These are phyloP conservation scores for Saccharomycopsis sp. DNA, from an alignment of 805 yeast species.

Conservation along the genomic window DNA sequence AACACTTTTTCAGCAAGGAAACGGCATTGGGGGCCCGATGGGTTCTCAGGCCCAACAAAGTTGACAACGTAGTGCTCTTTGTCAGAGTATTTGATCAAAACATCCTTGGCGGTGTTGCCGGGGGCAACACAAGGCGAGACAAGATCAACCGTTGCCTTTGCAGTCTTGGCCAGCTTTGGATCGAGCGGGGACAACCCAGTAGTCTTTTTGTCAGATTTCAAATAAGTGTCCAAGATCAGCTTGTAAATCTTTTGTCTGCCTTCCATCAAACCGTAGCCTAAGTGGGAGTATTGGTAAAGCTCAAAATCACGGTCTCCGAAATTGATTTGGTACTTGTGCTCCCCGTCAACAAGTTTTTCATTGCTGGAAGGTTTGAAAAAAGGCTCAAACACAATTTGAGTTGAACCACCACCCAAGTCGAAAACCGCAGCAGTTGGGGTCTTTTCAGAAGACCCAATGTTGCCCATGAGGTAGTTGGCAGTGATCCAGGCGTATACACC, in stretches of 20 bases:
- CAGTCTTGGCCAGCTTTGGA: conserved; percentile 29
- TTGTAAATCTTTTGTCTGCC: conserved; percentile 79
- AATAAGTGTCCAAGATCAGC: conserved; percentile 45
- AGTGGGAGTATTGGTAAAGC: conserved; percentile 87
- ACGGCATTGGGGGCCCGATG: conserved; percentile 82
- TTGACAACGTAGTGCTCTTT: conserved; percentile 42
- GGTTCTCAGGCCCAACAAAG: conserved; percentile 53
- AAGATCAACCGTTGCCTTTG: conserved; percentile 36
- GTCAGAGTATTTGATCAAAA: conserved; percentile 47
- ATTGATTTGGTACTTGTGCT: conserved; percentile 68
- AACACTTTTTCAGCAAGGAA: conserved; percentile 71
- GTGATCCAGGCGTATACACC: conserved; percentile 99
- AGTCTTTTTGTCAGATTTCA: conserved; percentile 28
- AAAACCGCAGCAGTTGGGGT: conserved; percentile 92
- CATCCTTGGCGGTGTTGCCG: conserved; percentile 48
- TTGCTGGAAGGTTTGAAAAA: conserved; percentile 45
- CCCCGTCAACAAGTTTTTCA: conserved; percentile 71
- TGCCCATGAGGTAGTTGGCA: conserved; percentile 84
- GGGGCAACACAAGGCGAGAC: conserved; percentile 88
- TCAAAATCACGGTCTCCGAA: conserved; percentile 78
- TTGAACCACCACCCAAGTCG: conserved; percentile 97
- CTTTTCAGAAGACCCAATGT: conserved; percentile 70
- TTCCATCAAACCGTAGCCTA: conserved; percentile 93
- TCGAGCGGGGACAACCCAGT: conserved; percentile 26
- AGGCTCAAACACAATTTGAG: conserved; percentile 98